Conservation (phyloP, 495 filamentous ascomycete species). For the Bacidia rubella region DNA sequence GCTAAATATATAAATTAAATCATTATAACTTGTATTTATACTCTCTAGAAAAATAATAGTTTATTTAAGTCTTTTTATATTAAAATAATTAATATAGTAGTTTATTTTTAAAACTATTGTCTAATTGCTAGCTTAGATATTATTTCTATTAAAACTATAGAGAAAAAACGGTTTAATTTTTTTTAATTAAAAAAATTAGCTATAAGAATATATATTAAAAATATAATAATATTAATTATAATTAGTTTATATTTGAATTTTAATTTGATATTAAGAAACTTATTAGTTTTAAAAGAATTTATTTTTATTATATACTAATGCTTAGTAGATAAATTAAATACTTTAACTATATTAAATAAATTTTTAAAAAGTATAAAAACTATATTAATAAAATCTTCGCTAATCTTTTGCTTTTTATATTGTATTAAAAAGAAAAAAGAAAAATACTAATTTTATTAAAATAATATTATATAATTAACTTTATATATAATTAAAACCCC, state of each 20-base stretch:
- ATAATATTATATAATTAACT: no score
- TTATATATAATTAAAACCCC: no score
- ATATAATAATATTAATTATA: neutral
- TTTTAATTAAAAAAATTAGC: neutral
- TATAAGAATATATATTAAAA: neutral
- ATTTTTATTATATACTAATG: no score
- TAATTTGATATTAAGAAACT: neutral
- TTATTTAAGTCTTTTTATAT: neutral
- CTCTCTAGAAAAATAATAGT: neutral
- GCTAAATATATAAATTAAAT: no score
- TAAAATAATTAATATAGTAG: constrained; percentile 4
- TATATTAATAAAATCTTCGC: neutral
- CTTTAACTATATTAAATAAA: no score
- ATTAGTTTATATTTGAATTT: neutral
- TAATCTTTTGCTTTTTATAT: no score
- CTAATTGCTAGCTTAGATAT: no score
- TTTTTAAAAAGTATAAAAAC: neutral
- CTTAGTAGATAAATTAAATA: no score
- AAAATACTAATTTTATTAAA: no score
- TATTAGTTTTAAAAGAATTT: no score
- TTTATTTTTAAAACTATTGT: constrained; percentile 3
- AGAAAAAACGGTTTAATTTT: constrained; percentile 2
- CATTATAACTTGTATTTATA: neutral
- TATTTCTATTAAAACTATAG: no score
- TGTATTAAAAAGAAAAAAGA: no score